Evolutionary conservation across 2,329 filamentous ascomycete genomes (phyloP).

Genomic region (Juglanconis sp.): DNA sequence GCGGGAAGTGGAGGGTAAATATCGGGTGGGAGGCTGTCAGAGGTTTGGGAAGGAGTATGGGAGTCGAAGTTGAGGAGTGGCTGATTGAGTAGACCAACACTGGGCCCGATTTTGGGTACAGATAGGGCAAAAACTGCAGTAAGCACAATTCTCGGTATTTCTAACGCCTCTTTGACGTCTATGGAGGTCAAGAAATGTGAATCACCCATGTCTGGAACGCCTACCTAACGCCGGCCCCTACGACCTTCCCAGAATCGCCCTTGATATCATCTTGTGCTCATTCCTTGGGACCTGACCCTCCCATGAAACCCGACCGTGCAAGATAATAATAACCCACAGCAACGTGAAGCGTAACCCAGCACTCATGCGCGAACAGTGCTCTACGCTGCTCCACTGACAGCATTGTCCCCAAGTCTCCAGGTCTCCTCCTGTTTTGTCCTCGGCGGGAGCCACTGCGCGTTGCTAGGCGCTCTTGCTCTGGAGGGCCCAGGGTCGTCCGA

Average conservation of each 20-base stretch:
- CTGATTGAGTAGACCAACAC: conserved; percentile 53
- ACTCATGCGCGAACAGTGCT: background rate
- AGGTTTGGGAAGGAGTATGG: conserved; percentile 67
- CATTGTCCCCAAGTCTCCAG: conserved; percentile 53
- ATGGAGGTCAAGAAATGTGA: background rate
- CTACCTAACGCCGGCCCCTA: background rate
- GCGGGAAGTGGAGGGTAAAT: conserved; percentile 73
- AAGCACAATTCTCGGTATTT: too few relatives aligned
- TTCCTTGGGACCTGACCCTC: background rate
- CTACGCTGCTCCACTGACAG: conserved; percentile 16
- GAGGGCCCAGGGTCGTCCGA: conserved; percentile 45
- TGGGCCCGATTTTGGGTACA: background rate
- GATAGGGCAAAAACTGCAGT: background rate
- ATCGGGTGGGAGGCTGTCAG: conserved; percentile 75
- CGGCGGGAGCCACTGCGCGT: conserved; percentile 66
- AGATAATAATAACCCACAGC: background rate
- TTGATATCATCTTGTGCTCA: background rate
- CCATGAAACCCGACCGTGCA: background rate
- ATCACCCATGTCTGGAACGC: background rate
- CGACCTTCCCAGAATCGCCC: background rate
- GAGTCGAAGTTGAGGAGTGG: conserved; percentile 78
- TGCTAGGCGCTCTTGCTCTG: conserved; percentile 40
- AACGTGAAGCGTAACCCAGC: too few relatives aligned
- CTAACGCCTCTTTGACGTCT: background rate
- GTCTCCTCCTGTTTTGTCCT: conserved; percentile 85